Percentiles rank a stretch among this genome's conserved stretches.
Conservation (phyloP, 306 rosid species). For the Lithocarpus polystachyus region DNA sequence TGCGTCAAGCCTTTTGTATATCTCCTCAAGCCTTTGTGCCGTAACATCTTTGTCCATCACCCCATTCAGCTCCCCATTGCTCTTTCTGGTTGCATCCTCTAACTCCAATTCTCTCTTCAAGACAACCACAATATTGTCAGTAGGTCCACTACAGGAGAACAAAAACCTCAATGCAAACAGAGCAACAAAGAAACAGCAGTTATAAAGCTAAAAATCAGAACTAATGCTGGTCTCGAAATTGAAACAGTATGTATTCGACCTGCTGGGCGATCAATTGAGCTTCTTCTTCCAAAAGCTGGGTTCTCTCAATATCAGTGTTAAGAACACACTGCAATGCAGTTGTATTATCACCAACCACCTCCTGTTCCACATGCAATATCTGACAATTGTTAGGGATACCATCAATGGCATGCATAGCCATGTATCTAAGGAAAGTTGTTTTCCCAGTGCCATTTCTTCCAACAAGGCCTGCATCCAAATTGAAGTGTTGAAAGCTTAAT, state of each 20-base stretch:
- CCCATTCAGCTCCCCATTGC: constrained; percentile 36
- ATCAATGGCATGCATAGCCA: constrained; percentile 98
- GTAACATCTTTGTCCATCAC: constrained; percentile 48
- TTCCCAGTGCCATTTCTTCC: constrained; percentile 98
- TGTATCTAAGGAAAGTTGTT: constrained; percentile 92
- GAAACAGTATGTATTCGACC: constrained; percentile 37
- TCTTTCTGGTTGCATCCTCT: constrained; percentile 48
- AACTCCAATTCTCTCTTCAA: constrained; percentile 66
- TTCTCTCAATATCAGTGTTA: constrained; percentile 85
- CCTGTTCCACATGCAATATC: constrained; percentile 97
- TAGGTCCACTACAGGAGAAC: background rate
- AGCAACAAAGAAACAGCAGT: background rate
- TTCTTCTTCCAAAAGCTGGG: constrained; percentile 82
- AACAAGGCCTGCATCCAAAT: constrained; percentile 61
- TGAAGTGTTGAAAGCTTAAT: background rate
- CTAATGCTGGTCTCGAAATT: background rate
- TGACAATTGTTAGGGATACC: constrained; percentile 92
- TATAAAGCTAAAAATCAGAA: background rate
- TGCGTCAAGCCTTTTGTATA: constrained; percentile 89
- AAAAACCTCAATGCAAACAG: constrained; percentile 1
- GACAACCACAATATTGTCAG: constrained; percentile 22
- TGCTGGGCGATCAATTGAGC: constrained; percentile 62
- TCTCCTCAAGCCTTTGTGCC: constrained; percentile 74
- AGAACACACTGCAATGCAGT: constrained; percentile 94
- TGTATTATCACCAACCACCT: constrained; percentile 81